These are phyloP conservation scores for Fusarium sp. DNA, from an alignment of 2,329 filamentous ascomycete species.

Conservation along the genomic window DNA sequence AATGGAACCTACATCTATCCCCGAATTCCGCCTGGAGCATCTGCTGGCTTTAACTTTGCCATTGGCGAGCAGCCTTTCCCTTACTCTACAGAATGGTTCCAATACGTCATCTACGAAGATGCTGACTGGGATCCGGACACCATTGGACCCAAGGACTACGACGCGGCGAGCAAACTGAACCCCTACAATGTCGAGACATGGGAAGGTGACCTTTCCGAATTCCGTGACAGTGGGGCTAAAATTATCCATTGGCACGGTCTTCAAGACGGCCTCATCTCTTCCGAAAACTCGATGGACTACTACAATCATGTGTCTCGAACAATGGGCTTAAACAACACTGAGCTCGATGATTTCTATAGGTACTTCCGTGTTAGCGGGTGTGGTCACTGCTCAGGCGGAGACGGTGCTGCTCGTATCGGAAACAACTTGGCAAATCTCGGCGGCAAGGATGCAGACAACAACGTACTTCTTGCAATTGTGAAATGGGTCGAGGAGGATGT, in stretches of 20 bases:
- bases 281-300: conserved; percentile 48
- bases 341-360: conserved; percentile 65
- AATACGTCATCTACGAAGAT: conserved; percentile 60
- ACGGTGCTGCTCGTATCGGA: conserved; percentile 59
- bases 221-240: conserved; percentile 59
- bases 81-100: conserved; percentile 52
- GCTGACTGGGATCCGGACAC: conserved; percentile 48
- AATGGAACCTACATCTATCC: conserved; percentile 51
- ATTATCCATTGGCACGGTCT: conserved; percentile 64
- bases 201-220: conserved; percentile 57
- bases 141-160: conserved; percentile 59
- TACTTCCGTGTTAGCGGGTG: conserved; percentile 65
- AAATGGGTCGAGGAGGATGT: conserved; percentile 63
- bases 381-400: conserved; percentile 65
- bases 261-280: conserved; percentile 38
- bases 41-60: conserved; percentile 46
- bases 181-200: conserved; percentile 50
- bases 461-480: conserved; percentile 64
- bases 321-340: conserved; percentile 47
- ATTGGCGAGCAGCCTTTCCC: conserved; percentile 9
- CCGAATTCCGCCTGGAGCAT: conserved; percentile 47
- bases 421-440: conserved; percentile 43
- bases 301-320: conserved; percentile 47
- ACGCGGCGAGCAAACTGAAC: conserved; percentile 49
- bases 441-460: conserved; percentile 56